Conservation (phyloP, 805 yeast genomes). For the Pichia paraexigua region DNA sequence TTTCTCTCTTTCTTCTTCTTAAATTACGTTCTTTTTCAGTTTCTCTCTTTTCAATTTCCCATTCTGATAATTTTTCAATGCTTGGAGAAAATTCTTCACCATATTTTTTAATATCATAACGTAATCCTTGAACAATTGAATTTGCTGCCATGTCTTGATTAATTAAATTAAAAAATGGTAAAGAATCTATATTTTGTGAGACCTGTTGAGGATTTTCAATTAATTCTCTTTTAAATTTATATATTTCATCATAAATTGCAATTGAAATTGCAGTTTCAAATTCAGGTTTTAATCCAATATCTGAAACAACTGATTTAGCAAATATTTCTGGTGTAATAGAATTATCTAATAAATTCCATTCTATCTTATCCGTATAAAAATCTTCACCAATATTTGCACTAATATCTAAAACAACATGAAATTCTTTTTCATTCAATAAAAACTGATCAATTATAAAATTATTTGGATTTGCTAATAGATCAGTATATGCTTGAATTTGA, state of each 20-base stretch:
- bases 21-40: conserved; percentile 89
- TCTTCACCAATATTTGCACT: conserved; percentile 78
- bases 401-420: conserved; percentile 73
- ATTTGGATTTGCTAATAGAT: conserved; percentile 48
- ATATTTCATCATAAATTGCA: conserved; percentile 71
- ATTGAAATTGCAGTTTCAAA: conserved; percentile 86
- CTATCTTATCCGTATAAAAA: conserved; percentile 84
- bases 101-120: conserved; percentile 65
- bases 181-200: conserved; percentile 27
- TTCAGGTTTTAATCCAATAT: conserved; percentile 76
- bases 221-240: conserved; percentile 73
- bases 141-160: conserved; percentile 21
- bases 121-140: conserved; percentile 37
- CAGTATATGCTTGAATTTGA: conserved; percentile 71
- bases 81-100: conserved; percentile 86
- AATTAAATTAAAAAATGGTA: conserved; percentile 28
- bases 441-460: conserved; percentile 38
- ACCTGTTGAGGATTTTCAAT: conserved; percentile 43
- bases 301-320: conserved; percentile 75
- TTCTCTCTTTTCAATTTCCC: conserved; percentile 92
- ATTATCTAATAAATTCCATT: conserved; percentile 71
- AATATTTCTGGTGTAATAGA: conserved; percentile 70
- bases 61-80: conserved; percentile 76
- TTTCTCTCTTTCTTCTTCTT: conserved; percentile 88
- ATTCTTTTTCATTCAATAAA: conserved; percentile 33